Evolutionary conservation across 371 early-diverging fungal genomes (phyloP).

Genomic region (Nosema granulosis): DNA sequence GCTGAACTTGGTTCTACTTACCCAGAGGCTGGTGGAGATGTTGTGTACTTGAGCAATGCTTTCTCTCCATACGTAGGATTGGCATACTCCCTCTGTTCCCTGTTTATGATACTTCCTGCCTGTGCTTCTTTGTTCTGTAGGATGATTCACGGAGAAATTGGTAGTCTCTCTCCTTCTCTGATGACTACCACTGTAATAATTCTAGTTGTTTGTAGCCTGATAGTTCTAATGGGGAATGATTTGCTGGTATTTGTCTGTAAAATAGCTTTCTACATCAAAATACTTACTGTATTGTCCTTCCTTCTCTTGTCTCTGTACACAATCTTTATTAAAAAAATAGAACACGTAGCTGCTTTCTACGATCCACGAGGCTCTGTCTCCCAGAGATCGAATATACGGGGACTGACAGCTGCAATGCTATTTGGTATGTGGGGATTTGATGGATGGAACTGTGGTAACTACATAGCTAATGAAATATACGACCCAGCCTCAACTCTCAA

Average conservation of each 20-base stretch:
- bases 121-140: slow-evolving; percentile 26
- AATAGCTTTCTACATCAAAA: slow-evolving; percentile 17
- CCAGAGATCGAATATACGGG: not conserved
- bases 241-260: slow-evolving; percentile 3
- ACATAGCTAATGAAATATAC: slow-evolving; percentile 23
- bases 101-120: slow-evolving; percentile 34
- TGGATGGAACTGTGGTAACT: slow-evolving; percentile 37
- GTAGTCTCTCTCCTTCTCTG: not conserved
- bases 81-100: slow-evolving; percentile 7
- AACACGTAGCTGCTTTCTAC: slow-evolving; percentile 16
- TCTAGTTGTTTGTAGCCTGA: not conserved
- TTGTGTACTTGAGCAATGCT: slow-evolving; percentile 29
- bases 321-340: not conserved
- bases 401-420: not conserved
- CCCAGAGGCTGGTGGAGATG: slow-evolving; percentile 46
- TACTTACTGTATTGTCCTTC: slow-evolving; percentile 10
- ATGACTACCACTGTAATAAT: not conserved
- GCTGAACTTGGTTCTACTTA: slow-evolving; percentile 50
- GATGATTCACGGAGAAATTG: slow-evolving; percentile 15
- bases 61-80: slow-evolving; percentile 20
- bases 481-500: slow-evolving; percentile 28
- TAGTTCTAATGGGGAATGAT: slow-evolving; percentile 13
- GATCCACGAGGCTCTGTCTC: slow-evolving; percentile 11
- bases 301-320: not conserved
- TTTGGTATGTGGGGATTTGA: slow-evolving; percentile 32